Percentiles rank a stretch among this genome's conserved stretches.
phyloP scores from a whole-genome alignment of 1,284 basidiomycete genomes.

The Irpex rosettiformis region DNA sequence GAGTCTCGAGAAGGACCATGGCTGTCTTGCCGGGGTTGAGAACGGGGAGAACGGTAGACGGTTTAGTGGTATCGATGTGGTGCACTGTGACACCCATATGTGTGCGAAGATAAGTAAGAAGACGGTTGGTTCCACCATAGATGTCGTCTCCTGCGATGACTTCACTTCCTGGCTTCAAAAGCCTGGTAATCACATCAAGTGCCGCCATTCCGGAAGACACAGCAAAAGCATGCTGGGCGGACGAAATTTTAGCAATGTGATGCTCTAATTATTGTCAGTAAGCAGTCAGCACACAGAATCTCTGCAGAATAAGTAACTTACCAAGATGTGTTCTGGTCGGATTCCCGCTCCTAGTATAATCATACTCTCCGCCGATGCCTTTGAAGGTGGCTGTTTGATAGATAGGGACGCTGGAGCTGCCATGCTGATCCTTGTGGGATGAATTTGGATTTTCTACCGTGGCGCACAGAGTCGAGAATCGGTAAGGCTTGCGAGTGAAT shows the following conservation, averaged over 20 bases:
- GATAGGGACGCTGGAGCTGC: constrained; percentile 92
- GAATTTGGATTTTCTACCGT: constrained; percentile 78
- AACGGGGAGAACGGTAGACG: constrained; percentile 59
- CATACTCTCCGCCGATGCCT: constrained; percentile 86
- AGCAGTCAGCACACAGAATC: background rate
- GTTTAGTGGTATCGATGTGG: constrained; percentile 91
- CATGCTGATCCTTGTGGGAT: constrained; percentile 92
- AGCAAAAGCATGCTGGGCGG: constrained; percentile 83
- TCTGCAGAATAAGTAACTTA: constrained; percentile 38
- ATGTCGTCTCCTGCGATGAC: constrained; percentile 97
- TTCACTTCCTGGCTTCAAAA: constrained; percentile 93
- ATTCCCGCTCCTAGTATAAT: constrained; percentile 95
- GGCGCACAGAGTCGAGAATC: constrained; percentile 85
- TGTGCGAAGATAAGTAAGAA: constrained; percentile 86
- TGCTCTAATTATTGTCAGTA: constrained; percentile 56
- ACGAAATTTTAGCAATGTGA: constrained; percentile 93
- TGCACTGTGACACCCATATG: constrained; percentile 90
- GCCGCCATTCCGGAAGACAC: constrained; percentile 99
- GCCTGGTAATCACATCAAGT: constrained; percentile 90
- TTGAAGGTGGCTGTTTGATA: constrained; percentile 99
- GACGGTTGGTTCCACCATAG: constrained; percentile 96
- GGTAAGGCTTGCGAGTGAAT: constrained; percentile 59
- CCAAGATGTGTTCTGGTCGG: constrained; percentile 94
- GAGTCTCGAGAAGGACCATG: constrained; percentile 96
- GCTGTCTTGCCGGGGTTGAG: constrained; percentile 72